phyloP scores from a whole-genome alignment of 345 rosid species.

The Dovyalis caffra region DNA sequence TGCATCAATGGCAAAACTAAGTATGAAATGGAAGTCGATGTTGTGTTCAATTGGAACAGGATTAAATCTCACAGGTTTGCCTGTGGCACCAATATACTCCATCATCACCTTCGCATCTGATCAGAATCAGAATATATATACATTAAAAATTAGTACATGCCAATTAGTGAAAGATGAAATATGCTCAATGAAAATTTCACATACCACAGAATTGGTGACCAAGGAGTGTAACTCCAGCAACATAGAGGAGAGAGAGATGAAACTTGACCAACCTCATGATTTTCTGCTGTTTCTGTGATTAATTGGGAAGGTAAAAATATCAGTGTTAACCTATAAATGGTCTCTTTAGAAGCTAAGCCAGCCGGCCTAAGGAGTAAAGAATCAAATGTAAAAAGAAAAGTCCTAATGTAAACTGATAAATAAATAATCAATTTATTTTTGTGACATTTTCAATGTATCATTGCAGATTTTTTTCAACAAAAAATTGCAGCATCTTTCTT shows the following conservation, averaged over 20 bases:
- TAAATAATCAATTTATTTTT: not conserved
- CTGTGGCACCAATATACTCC: slow-evolving; percentile 63
- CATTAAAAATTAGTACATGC: not conserved
- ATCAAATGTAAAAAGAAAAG: too few species aligned
- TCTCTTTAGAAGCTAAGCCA: not conserved
- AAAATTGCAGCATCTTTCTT: not conserved
- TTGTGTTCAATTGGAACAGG: slow-evolving; percentile 32
- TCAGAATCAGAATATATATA: not conserved
- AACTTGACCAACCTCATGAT: not conserved
- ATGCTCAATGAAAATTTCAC: too few species aligned
- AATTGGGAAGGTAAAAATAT: not conserved
- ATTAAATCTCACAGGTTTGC: slow-evolving; percentile 35
- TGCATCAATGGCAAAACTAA: slow-evolving; percentile 51
- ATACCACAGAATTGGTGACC: slow-evolving; percentile 6
- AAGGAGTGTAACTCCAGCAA: not conserved
- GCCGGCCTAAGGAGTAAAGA: not conserved
- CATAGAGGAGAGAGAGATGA: slow-evolving; percentile 1
- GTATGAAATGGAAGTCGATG: slow-evolving; percentile 51
- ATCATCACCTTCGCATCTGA: slow-evolving; percentile 58
- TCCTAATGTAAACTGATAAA: too few species aligned
- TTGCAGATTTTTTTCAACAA: not conserved
- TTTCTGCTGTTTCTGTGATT: not conserved
- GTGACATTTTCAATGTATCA: not conserved
- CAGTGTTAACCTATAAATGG: not conserved
- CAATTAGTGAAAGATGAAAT: too few species aligned